A percentile compares a stretch with the other conserved stretches of the same genome.
Evolutionary conservation across 1,284 basidiomycete species (phyloP).

Genomic region (Ustilago crameri): DNA sequence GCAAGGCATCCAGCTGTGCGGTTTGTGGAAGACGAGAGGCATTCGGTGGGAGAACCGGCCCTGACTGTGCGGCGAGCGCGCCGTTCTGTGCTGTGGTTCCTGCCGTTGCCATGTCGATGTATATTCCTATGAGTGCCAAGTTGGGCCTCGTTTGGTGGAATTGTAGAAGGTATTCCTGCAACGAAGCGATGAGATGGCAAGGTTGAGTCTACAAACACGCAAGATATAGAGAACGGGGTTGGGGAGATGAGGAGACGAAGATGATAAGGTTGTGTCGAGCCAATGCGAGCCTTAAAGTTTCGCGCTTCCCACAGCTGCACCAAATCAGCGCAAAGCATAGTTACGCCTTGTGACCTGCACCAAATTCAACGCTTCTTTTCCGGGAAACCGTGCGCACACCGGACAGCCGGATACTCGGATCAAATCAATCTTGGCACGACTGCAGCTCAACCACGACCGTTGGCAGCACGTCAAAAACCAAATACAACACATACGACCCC

Average conservation of each 20-base stretch:
- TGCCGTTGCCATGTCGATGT: conserved; percentile 19
- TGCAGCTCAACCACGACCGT: no score
- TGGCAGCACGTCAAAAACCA: conserved; percentile 10
- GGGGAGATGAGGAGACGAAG: neutral
- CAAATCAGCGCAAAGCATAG: no score
- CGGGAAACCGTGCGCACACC: conserved; percentile 26
- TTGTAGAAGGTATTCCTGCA: no score
- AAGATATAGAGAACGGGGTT: neutral
- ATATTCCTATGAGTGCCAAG: conserved; percentile 4
- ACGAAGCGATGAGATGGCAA: no score
- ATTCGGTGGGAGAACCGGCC: conserved; percentile 74
- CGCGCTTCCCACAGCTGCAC: neutral
- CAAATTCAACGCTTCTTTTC: neutral
- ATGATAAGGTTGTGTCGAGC: neutral
- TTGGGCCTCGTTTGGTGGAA: no score
- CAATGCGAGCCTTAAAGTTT: conserved; percentile 1
- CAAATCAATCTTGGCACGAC: neutral
- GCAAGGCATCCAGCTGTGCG: conserved; percentile 81
- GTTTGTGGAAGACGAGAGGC: conserved; percentile 88
- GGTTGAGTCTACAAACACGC: no score
- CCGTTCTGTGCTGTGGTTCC: conserved; percentile 20
- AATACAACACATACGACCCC: conserved; percentile 3
- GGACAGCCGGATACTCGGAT: conserved; percentile 28
- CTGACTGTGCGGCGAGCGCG: conserved; percentile 11
- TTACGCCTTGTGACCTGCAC: neutral